Conservation (phyloP, 2,329 filamentous ascomycete species). For the Penicillium verrucosum region DNA sequence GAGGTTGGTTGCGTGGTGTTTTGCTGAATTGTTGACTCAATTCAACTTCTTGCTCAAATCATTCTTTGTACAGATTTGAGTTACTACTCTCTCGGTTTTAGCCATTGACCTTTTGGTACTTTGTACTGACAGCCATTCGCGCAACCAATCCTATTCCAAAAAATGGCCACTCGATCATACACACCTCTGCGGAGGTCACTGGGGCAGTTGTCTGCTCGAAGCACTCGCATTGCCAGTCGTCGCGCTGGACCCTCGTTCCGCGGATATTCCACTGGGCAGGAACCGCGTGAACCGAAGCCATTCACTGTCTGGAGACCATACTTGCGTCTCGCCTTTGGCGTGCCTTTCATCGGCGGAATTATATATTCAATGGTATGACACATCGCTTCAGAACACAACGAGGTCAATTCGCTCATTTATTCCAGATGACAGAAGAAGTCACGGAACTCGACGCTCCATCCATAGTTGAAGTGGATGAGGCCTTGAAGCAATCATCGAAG, state of each 20-base stretch:
- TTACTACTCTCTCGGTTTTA: background rate
- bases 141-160: slow-evolving; percentile 10
- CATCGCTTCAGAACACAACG: background rate
- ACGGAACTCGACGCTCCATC: slow-evolving; percentile 50
- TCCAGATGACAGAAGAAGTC: slow-evolving; percentile 39
- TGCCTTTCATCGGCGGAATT: slow-evolving; percentile 48
- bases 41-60: background rate
- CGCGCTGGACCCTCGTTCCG: slow-evolving; percentile 22
- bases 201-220: slow-evolving; percentile 24
- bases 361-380: slow-evolving; percentile 53
- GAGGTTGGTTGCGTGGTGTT: slow-evolving; percentile 2
- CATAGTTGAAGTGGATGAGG: slow-evolving; percentile 80
- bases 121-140: background rate
- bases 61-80: background rate
- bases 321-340: slow-evolving; percentile 48
- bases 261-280: slow-evolving; percentile 27
- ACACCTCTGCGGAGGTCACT: slow-evolving; percentile 36
- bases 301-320: slow-evolving; percentile 47
- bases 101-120: background rate
- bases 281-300: slow-evolving; percentile 21
- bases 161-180: slow-evolving; percentile 35
- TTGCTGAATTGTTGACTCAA: background rate
- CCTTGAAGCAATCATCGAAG: slow-evolving; percentile 73
- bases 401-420: background rate
- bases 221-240: slow-evolving; percentile 19